Evolutionary conservation across 2,329 filamentous ascomycete species (phyloP).

Genomic region (Xylaria sp.): DNA sequence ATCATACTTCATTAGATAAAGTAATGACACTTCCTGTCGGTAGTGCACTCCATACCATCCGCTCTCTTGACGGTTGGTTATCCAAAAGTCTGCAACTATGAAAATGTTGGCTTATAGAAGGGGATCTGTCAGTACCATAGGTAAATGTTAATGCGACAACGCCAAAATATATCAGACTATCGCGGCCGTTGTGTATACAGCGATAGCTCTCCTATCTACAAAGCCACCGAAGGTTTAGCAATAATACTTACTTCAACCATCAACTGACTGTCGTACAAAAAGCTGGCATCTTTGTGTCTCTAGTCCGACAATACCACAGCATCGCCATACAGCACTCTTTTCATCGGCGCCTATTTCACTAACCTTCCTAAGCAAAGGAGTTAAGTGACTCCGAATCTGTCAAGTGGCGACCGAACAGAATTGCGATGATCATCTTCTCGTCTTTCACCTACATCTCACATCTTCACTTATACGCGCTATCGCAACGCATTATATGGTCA

Average conservation of each 20-base stretch:
- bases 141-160: constrained; percentile 13
- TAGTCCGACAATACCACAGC: neutral
- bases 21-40: constrained; percentile 5
- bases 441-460: constrained; percentile 15
- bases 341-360: constrained; percentile 5
- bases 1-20: constrained; percentile 9
- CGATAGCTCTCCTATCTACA: neutral
- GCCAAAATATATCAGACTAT: neutral
- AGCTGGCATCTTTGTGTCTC: constrained; percentile 4
- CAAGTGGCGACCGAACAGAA: constrained; percentile 18
- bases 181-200: neutral
- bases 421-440: constrained; percentile 32
- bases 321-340: neutral
- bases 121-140: neutral
- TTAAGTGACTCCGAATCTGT: constrained; percentile 32
- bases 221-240: neutral
- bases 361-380: constrained; percentile 20
- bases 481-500: constrained; percentile 13
- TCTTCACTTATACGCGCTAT: constrained; percentile 1
- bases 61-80: constrained; percentile 2
- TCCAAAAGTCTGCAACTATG: constrained; percentile 4
- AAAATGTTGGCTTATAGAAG: neutral
- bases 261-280: neutral
- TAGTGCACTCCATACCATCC: neutral
- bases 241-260: constrained; percentile 2